A percentile compares a stretch with the other conserved stretches of the same genome.
Conservation (phyloP, 108 stramenopile species). For the Nitzschia putrida region DNA sequence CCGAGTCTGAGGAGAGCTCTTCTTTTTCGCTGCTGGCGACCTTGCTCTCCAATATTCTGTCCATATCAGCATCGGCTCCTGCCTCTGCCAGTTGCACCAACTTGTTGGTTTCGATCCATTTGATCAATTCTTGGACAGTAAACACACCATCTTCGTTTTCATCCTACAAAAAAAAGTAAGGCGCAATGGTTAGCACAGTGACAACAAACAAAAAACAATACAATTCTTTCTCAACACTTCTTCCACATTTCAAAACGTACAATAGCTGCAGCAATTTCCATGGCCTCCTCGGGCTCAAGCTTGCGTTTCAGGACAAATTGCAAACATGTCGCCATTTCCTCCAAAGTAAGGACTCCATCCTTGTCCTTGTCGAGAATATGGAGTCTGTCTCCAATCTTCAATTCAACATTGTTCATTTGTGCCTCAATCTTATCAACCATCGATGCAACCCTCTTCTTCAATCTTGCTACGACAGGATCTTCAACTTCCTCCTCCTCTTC, state of each 20-base stretch:
- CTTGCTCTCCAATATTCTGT: constrained; percentile 61
- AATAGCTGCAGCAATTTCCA: constrained; percentile 77
- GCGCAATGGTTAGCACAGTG: no score
- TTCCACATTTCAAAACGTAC: no score
- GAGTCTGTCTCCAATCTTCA: constrained; percentile 93
- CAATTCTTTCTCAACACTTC: no score
- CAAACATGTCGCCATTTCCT: constrained; percentile 84
- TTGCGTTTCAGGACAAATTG: constrained; percentile 78
- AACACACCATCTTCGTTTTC: constrained; percentile 75
- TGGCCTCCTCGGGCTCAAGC: constrained; percentile 77
- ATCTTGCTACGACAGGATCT: constrained; percentile 55
- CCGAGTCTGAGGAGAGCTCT: not conserved
- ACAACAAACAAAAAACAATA: constrained; percentile 14
- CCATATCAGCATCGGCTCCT: constrained; percentile 81
- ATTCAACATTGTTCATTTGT: constrained; percentile 85
- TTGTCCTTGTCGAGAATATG: constrained; percentile 95
- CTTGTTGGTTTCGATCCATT: constrained; percentile 82
- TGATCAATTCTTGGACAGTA: constrained; percentile 71
- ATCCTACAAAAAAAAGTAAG: constrained; percentile 44
- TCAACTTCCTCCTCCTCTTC: constrained; percentile 36
- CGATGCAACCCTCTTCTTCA: constrained; percentile 80
- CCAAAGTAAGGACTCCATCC: constrained; percentile 84
- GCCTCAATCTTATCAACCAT: constrained; percentile 94
- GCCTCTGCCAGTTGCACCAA: constrained; percentile 83
- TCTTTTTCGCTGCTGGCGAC: not conserved